Evolutionary conservation across 306 rosid species (phyloP), one percentile per base, ranked within the genome.

Genomic region (Argentina anserina): DNA sequence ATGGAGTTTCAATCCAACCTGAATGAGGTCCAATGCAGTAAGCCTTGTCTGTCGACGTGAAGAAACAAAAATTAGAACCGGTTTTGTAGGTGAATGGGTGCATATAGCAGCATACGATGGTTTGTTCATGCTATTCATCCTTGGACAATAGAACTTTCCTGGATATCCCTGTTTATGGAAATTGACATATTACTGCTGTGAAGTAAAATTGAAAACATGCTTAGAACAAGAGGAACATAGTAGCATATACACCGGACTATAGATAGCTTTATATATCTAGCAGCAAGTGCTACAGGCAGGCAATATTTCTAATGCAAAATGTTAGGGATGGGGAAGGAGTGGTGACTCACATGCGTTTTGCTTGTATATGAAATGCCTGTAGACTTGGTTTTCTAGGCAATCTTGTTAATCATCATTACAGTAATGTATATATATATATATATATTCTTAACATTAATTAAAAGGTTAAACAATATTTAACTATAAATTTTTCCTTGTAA

Each of bases 41-140:
- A 94, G 96, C 78, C 98, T 88, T 76, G 98, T 94, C 78, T 94
- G 98, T 43, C 97, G 96, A 59, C 97, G 96, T 65, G 98, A 94
- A 20, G 98, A 94, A 70, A 91, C 98, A 78, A 94, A 94, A 85
- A 94, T 89, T 65, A 94, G 89, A 81, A 91, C 98, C n/a, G 98
- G 98, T 83, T 91, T 94, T 46, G 92, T 80, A 62, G 97, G 96
- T 62, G 98, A 94, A 79, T 94, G 98, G 62, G 98, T 94, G 86
- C 96, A 87, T 79, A 94, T 94, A 75, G 98, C 97, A 71, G 98
- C 98, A 83, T 94, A 91, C 37, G 97, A 81, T 69, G 98, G 97
- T 86, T 94, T 94, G 67, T 94, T 94, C 98, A 94, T 94, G 81
- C 95, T 94, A 81, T 86, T 91, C 98, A 94, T 94, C 84, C 98